A percentile compares a stretch with the other conserved stretches of the same genome.
phyloP scores from a whole-genome alignment of 352 stramenopile species.

The Pilasporangium apinafurcum region DNA sequence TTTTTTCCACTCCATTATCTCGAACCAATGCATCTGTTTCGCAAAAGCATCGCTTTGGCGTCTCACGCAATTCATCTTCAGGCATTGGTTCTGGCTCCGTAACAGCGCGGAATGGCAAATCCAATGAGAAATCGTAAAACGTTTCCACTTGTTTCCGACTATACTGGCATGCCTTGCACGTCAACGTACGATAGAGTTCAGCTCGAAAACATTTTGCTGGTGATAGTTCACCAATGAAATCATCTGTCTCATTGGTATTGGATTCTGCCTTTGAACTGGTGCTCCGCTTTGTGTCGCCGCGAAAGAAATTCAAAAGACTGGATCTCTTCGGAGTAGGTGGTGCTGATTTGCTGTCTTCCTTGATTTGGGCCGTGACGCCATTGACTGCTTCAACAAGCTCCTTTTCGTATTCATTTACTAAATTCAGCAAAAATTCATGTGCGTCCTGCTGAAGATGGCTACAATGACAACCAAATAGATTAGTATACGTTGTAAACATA shows the following conservation, averaged over 20 bases:
- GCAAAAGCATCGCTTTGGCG: conserved; percentile 49
- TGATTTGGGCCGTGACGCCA: conserved; percentile 7
- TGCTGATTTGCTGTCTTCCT: conserved; percentile 10
- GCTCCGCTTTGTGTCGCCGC: conserved; percentile 14
- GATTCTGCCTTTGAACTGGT: background rate
- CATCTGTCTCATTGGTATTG: conserved; percentile 15
- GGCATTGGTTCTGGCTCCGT: conserved; percentile 10
- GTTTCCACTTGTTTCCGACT: conserved; percentile 70
- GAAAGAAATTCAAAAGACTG: conserved; percentile 65
- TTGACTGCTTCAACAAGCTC: conserved; percentile 56
- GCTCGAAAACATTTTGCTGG: conserved; percentile 76
- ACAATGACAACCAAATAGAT: conserved; percentile 1
- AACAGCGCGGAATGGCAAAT: conserved; percentile 47
- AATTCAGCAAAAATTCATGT: conserved; percentile 81
- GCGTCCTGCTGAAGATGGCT: conserved; percentile 84
- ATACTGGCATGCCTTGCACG: conserved; percentile 71
- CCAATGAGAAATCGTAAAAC: conserved; percentile 85
- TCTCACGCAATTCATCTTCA: conserved; percentile 4
- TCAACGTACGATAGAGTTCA: conserved; percentile 70
- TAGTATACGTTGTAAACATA: background rate
- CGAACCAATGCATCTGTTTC: conserved; percentile 27
- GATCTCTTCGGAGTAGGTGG: conserved; percentile 22
- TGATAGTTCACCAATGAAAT: conserved; percentile 48
- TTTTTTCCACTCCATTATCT: conserved; percentile 22
- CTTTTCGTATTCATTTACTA: conserved; percentile 83